Evolutionary conservation across 2,329 filamentous ascomycete genomes (phyloP), one percentile per base, ranked within the genome.

Genomic region (Coniochaeta prunicola): DNA sequence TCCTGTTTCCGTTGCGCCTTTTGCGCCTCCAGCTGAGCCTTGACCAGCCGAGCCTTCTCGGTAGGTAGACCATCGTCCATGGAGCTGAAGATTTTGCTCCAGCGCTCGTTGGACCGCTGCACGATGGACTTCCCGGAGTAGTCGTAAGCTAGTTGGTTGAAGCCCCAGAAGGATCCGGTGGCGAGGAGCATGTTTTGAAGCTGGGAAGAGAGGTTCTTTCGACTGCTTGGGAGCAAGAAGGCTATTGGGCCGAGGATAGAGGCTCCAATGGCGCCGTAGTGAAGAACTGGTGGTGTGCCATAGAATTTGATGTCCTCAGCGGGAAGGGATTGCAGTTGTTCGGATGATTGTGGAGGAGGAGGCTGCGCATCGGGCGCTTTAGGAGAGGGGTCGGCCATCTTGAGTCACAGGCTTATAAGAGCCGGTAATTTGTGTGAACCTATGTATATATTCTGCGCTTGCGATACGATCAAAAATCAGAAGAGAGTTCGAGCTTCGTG

Each of bases 101-200:
- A 65, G 58, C 80, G 77, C 61, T 65, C 70, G 59, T 69, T 69
- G 61, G 82, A 75, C 9, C 81, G 80, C 62, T 72, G 65, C 65
- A 76, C 72, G 60, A 84, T 76, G 30, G 80, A 82, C 56, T 74
- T 74, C 56, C 82, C 82, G 15, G 77, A 84, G 71, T 80, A 84
- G 70, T 83, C 81, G 70, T 79, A 76, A 55, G 75, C 75, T 42
- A 86, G 78, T 70, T 81, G 80, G 69, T 81, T 81, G 59, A 80
- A 78, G 59, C 78, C 77, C 63, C 81, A 76, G 31, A 82, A 78
- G 64, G 80, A 77, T 59, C 76, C 76, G 59, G 74, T 74, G 59
- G 74, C 74, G 56, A 85, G 79, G 57, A 82, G 69, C 55, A 77
- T 65, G 68, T 78, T 76, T 60, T 82, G 80, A 56, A 80, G 59